Conservation (phyloP, 495 filamentous ascomycete species). For the Aspergillus asperescens region DNA sequence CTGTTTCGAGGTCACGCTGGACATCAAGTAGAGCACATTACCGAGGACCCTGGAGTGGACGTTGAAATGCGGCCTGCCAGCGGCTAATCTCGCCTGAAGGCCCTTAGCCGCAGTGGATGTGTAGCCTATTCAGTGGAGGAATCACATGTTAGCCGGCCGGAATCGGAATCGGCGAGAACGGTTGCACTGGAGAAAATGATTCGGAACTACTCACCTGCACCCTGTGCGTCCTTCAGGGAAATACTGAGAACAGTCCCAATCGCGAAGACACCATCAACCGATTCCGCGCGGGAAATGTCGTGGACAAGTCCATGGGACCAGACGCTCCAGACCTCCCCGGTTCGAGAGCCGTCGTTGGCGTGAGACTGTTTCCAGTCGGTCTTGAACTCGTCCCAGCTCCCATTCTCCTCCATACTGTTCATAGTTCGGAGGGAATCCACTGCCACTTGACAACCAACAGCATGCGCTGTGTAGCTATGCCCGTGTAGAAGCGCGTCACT, state of each 20-base stretch:
- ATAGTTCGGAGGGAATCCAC: slow-evolving; percentile 52
- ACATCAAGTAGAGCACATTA: slow-evolving; percentile 75
- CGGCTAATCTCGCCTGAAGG: slow-evolving; percentile 51
- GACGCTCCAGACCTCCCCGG: slow-evolving; percentile 54
- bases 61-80: slow-evolving; percentile 42
- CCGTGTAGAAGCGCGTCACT: slow-evolving; percentile 70
- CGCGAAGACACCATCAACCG: slow-evolving; percentile 60
- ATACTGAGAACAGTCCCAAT: slow-evolving; percentile 68
- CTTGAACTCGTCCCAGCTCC: slow-evolving; percentile 47
- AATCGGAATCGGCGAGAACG: slow-evolving; percentile 1
- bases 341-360: background rate
- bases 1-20: slow-evolving; percentile 53
- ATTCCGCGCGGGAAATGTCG: slow-evolving; percentile 45
- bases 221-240: slow-evolving; percentile 45
- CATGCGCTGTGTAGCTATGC: slow-evolving; percentile 76
- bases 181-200: background rate
- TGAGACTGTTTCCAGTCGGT: slow-evolving; percentile 32
- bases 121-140: slow-evolving; percentile 47
- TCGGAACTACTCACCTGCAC: slow-evolving; percentile 40
- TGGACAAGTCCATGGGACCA: slow-evolving; percentile 56
- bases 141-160: slow-evolving; percentile 17
- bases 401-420: slow-evolving; percentile 47
- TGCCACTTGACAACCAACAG: slow-evolving; percentile 69
- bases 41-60: slow-evolving; percentile 71
- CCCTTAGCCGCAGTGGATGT: slow-evolving; percentile 58